Evolutionary conservation across 768 basidiomycete genomes (phyloP).

Genomic region (Tremella fuciformis): DNA sequence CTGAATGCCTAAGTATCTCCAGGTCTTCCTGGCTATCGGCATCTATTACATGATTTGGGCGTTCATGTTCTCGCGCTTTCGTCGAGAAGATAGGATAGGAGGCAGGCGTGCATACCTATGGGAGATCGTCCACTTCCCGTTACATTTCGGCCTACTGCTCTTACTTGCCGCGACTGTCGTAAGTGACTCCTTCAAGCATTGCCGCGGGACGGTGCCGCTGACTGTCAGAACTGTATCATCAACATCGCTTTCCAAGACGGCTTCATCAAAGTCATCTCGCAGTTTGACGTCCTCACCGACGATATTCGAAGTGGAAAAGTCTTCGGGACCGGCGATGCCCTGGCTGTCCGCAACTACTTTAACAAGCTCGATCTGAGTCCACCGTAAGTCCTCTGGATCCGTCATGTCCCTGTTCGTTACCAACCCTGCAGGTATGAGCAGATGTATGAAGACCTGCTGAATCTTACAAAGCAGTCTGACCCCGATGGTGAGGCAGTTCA

Average conservation of each 20-base stretch:
- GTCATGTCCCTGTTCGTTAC: background rate
- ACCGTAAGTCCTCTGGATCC: constrained; percentile 11
- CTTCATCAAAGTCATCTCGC: constrained; percentile 12
- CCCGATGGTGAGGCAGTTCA: too few species aligned
- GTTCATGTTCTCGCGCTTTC: constrained; percentile 26
- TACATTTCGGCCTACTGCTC: constrained; percentile 35
- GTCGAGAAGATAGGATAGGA: constrained; percentile 14
- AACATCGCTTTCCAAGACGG: constrained; percentile 29
- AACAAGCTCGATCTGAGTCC: constrained; percentile 19
- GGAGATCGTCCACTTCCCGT: constrained; percentile 35
- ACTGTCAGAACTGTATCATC: constrained; percentile 29
- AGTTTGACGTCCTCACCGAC: constrained; percentile 3
- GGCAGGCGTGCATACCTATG: constrained; percentile 21
- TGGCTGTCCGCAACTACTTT: constrained; percentile 4
- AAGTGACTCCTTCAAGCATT: constrained; percentile 2
- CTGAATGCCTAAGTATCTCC: background rate
- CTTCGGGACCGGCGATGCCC: background rate
- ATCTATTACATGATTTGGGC: constrained; percentile 31
- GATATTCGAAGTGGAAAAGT: background rate
- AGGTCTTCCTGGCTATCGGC: constrained; percentile 16
- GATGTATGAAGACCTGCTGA: constrained; percentile 1
- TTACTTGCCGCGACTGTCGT: constrained; percentile 39
- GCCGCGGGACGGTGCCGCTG: background rate
- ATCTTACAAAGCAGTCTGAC: background rate
- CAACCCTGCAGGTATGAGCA: background rate